These are phyloP conservation scores for Microdochium nivale DNA, from an alignment of 2,329 filamentous ascomycete genomes.

Conservation along the genomic window DNA sequence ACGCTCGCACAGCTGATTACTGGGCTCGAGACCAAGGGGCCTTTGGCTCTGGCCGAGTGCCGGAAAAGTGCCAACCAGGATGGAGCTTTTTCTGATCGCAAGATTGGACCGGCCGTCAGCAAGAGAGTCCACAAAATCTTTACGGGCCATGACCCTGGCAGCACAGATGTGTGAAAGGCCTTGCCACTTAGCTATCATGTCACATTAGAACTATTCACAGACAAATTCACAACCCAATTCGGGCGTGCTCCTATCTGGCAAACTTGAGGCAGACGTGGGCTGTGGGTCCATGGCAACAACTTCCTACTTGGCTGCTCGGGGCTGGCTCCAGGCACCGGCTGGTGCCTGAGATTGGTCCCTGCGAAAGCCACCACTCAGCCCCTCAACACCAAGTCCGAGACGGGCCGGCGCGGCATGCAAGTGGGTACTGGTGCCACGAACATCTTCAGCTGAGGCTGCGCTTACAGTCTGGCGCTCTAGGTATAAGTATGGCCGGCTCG, in stretches of 20 bases:
- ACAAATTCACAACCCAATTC: too few species aligned
- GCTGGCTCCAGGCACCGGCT: background rate
- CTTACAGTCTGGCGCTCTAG: background rate
- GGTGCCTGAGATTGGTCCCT: background rate
- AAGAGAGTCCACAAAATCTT: conserved; percentile 52
- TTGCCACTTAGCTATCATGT: too few species aligned
- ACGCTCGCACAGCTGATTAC: conserved; percentile 48
- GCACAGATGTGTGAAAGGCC: conserved; percentile 39
- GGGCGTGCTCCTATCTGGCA: too few species aligned
- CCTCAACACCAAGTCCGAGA: background rate
- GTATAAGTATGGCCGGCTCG: too few species aligned
- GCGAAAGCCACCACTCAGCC: background rate
- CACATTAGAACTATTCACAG: too few species aligned
- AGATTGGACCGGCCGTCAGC: conserved; percentile 50
- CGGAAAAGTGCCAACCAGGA: conserved; percentile 48
- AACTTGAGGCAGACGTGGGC: too few species aligned
- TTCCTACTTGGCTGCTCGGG: background rate
- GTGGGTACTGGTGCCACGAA: background rate
- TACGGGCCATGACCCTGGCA: conserved; percentile 43
- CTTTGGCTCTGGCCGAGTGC: conserved; percentile 52
- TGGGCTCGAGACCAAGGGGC: conserved; percentile 50
- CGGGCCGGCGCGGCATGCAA: background rate
- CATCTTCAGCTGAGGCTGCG: background rate
- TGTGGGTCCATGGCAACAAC: too few species aligned
- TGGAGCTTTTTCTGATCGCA: conserved; percentile 44